Evolutionary conservation across 1,284 basidiomycete species (phyloP).

Genomic region (Bondarzewia mesenterica): DNA sequence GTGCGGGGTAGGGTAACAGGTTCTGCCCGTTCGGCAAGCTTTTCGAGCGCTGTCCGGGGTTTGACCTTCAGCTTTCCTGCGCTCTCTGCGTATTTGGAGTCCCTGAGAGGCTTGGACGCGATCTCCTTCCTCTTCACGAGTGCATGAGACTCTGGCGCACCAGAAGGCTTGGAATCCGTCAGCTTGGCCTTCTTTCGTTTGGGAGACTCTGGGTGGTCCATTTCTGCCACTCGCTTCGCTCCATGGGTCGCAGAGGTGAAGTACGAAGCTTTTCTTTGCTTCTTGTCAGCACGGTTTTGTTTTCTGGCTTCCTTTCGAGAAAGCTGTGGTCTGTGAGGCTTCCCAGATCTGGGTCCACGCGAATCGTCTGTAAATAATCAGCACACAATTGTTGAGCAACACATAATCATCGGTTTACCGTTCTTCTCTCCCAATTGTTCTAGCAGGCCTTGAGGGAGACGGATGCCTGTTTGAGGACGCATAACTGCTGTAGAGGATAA

Average conservation of each 20-base stretch:
- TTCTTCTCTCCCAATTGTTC: slow-evolving; percentile 17
- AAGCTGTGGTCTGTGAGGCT: slow-evolving; percentile 11
- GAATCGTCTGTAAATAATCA: not conserved
- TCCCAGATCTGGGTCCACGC: not conserved
- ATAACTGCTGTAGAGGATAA: not conserved
- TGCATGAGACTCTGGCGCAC: too few species aligned
- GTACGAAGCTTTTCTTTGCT: slow-evolving; percentile 51
- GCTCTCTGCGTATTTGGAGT: slow-evolving; percentile 1
- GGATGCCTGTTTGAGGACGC: slow-evolving; percentile 3
- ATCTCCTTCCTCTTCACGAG: too few species aligned
- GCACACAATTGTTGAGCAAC: not conserved
- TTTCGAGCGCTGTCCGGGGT: slow-evolving; percentile 26
- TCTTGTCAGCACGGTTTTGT: slow-evolving; percentile 46
- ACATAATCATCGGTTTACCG: not conserved
- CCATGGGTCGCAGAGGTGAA: slow-evolving; percentile 26
- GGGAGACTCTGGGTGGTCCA: slow-evolving; percentile 14
- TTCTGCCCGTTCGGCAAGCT: slow-evolving; percentile 18
- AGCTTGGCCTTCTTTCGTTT: slow-evolving; percentile 12
- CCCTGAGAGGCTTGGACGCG: not conserved
- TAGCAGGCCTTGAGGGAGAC: slow-evolving; percentile 22
- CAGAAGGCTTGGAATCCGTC: too few species aligned
- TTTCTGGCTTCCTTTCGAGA: slow-evolving; percentile 62
- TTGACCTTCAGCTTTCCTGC: slow-evolving; percentile 5
- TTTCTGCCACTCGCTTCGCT: slow-evolving; percentile 8
- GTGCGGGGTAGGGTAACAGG: slow-evolving; percentile 20